Evolutionary conservation across 371 early-diverging fungal species (phyloP).

Genomic region (Mortierella sp.): DNA sequence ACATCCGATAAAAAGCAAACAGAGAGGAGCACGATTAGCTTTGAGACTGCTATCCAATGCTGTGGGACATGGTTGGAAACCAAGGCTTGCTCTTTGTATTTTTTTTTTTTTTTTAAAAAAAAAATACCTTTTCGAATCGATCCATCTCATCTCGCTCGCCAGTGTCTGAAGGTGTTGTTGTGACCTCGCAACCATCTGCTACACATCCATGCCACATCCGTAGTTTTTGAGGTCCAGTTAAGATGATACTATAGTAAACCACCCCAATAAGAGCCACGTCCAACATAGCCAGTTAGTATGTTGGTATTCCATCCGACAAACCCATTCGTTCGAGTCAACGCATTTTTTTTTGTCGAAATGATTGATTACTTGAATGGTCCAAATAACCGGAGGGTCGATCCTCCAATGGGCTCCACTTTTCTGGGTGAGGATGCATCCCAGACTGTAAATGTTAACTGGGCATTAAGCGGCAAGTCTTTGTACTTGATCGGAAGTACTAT

Average conservation of each 20-base stretch:
- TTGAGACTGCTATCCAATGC: neutral
- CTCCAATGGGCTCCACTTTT: conserved; percentile 77
- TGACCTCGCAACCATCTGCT: conserved; percentile 68
- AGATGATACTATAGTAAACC: conserved; percentile 70
- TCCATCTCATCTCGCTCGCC: conserved; percentile 78
- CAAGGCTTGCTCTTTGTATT: no score
- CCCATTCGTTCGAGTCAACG: no score
- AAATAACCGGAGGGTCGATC: conserved; percentile 81
- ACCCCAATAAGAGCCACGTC: no score
- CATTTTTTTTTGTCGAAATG: neutral
- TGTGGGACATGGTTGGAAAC: no score
- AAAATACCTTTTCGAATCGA: conserved; percentile 80
- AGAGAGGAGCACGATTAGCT: neutral
- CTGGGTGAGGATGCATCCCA: conserved; percentile 86
- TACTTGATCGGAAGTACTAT: conserved; percentile 87
- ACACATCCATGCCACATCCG: conserved; percentile 73
- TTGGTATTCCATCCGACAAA: no score
- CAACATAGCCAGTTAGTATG: no score
- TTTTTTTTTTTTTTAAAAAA: no score
- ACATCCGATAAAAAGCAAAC: no score
- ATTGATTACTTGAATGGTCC: conserved; percentile 75
- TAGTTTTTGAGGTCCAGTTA: conserved; percentile 86
- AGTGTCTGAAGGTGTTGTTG: conserved; percentile 72
- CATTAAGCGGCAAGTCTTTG: conserved; percentile 80
- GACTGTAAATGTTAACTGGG: conserved; percentile 79